phyloP scores from a whole-genome alignment of 441 rosid species.

The Populus hybrid region DNA sequence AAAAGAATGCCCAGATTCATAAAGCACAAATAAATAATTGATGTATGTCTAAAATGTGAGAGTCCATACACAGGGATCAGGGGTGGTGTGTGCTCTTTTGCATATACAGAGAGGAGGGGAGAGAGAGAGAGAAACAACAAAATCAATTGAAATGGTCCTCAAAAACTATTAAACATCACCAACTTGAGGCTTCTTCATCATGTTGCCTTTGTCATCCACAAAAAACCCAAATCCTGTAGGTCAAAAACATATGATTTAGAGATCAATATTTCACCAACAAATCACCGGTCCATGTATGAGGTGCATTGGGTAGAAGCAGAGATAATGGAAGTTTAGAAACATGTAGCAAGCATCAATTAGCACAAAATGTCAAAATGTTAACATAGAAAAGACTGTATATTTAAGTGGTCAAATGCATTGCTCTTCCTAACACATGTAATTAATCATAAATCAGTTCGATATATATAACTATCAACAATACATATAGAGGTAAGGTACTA shows the following conservation, averaged over 20 bases:
- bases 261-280: background rate
- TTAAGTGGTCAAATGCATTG: background rate
- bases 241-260: conserved; percentile 1
- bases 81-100: background rate
- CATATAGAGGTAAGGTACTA: background rate
- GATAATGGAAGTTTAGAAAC: background rate
- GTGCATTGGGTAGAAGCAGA: background rate
- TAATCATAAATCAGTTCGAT: background rate
- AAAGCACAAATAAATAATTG: no score
- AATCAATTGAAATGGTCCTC: background rate
- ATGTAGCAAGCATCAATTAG: no score
- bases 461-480: background rate
- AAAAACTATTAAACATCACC: conserved; percentile 16
- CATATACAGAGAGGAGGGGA: background rate
- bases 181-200: conserved; percentile 78
- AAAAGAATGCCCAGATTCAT: background rate
- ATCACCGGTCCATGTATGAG: background rate
- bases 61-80: background rate
- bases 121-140: background rate
- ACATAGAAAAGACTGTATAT: background rate
- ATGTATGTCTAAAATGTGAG: background rate
- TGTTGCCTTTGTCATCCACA: conserved; percentile 55
- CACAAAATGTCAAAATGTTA: background rate
- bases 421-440: background rate
- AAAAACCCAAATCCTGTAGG: conserved; percentile 70